Evolutionary conservation across 2,329 filamentous ascomycete species (phyloP), one percentile per base, ranked within the genome.

Genomic region (Beauveria sp.): DNA sequence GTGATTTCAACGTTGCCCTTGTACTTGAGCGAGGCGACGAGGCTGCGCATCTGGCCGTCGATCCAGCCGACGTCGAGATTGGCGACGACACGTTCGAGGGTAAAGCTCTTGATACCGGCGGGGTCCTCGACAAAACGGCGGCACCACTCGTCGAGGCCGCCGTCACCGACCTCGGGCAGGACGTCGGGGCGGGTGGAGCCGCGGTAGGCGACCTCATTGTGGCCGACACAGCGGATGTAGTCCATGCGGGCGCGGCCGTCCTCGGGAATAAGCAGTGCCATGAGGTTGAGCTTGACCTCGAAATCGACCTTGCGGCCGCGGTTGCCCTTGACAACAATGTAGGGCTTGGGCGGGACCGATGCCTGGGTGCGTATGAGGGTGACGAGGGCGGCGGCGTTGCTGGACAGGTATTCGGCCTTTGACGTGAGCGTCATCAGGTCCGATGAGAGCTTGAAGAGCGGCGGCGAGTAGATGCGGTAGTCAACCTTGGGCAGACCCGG

Each of bases 31-130:
- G 77, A 70, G 1, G 79, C 79, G 10, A 84, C 71, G 8, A 85
- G 73, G 60, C 76, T 78, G 42, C 82, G 77, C 34, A 84, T 73
- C 65, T 82, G 79, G 9, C 82, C 81, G 67, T 84, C 81, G 16
- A 85, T 70, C 76, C 81, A 84, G 60, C 72, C 72, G n/a, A 76
- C 76, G 67, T 85, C 81, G 63, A 84, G 74, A 67, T 85, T 84
- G 22, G 77, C 78, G 14, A 85, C 79, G 34, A 77, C 76, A 2
- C 83, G 75, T 65, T 83, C 79, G 8, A 85, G 72, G 9, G 74
- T 71, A 66, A 85, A 85, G 8, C 73, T 72, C 71, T 81, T 82
- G 67, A 79, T 73, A 7, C 70, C 65, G 9, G 76, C 73, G 38
- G 70, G 65, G 66, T 83, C 80, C 59, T 77, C 73, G n/a, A 81